A percentile compares a stretch with the other conserved stretches of the same genome.
These are phyloP conservation scores for Gymnopilus junonius DNA, from an alignment of 768 basidiomycete species.

Conservation along the genomic window DNA sequence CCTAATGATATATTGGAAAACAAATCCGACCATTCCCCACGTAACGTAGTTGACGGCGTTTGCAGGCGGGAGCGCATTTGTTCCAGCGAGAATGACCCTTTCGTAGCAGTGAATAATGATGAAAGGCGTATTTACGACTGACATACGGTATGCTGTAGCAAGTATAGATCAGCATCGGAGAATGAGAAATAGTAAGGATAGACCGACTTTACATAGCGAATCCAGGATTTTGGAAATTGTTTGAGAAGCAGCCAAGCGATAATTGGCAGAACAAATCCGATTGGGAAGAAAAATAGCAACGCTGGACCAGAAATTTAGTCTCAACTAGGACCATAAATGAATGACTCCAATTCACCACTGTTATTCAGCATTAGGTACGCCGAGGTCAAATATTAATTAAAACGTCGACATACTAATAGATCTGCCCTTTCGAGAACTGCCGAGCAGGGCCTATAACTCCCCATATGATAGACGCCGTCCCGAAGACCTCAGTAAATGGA, in stretches of 20 bases:
- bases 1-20: constrained; percentile 75
- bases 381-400: not conserved
- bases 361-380: no score
- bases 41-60: constrained; percentile 83
- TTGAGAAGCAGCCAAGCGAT: constrained; percentile 60
- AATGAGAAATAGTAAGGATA: constrained; percentile 9
- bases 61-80: constrained; percentile 74
- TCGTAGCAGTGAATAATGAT: not conserved
- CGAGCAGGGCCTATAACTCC: constrained; percentile 66
- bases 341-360: no score
- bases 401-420: constrained; percentile 50
- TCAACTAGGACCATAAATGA: not conserved
- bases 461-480: constrained; percentile 63
- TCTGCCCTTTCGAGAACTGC: constrained; percentile 56
- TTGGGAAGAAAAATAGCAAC: constrained; percentile 70
- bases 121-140: constrained; percentile 24
- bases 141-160: constrained; percentile 28
- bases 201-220: constrained; percentile 66
- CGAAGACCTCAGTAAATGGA: constrained; percentile 54
- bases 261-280: constrained; percentile 64
- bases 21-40: constrained; percentile 69
- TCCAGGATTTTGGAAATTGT: constrained; percentile 59
- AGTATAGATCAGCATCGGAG: not conserved
- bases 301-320: constrained; percentile 7
- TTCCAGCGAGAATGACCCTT: constrained; percentile 64